These are phyloP conservation scores for Trametes gibbosa DNA, from an alignment of 768 basidiomycete genomes.

Conservation along the genomic window DNA sequence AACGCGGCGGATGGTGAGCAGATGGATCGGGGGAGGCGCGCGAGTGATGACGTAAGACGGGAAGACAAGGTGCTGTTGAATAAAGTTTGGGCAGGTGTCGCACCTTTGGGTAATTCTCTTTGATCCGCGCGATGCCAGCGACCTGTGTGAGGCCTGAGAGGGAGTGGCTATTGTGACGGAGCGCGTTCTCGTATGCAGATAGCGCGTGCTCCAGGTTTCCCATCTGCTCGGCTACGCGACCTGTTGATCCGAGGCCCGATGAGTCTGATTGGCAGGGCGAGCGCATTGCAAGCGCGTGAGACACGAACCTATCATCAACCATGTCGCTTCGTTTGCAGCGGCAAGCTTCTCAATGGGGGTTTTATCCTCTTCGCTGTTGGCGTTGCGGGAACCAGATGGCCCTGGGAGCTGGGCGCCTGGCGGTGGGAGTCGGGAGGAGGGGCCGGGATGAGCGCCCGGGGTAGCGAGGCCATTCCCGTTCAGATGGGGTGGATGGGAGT, in stretches of 20 bases:
- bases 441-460: slow-evolving; percentile 38
- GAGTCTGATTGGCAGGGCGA: slow-evolving; percentile 24
- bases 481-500: slow-evolving; percentile 43
- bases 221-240: slow-evolving; percentile 94
- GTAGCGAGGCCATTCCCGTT: slow-evolving; percentile 52
- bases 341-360: slow-evolving; percentile 71
- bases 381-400: slow-evolving; percentile 37
- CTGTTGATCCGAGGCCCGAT: slow-evolving; percentile 44
- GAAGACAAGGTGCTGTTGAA: slow-evolving; percentile 1
- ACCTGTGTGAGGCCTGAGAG: slow-evolving; percentile 89
- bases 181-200: slow-evolving; percentile 90
- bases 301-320: slow-evolving; percentile 83
- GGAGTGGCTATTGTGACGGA: slow-evolving; percentile 93
- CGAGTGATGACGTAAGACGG: slow-evolving; percentile 19
- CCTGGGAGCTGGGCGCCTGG: slow-evolving; percentile 19
- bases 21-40: slow-evolving; percentile 16
- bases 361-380: slow-evolving; percentile 35
- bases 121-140: slow-evolving; percentile 94
- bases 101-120: slow-evolving; percentile 96
- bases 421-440: slow-evolving; percentile 38
- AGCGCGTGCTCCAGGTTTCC: slow-evolving; percentile 90
- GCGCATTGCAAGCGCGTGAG: slow-evolving; percentile 4
- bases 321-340: slow-evolving; percentile 89
- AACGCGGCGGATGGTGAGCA: slow-evolving; percentile 23
- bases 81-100: slow-evolving; percentile 27